Evolutionary conservation across 768 basidiomycete species (phyloP).

Genomic region (Agaricus subrufescens): DNA sequence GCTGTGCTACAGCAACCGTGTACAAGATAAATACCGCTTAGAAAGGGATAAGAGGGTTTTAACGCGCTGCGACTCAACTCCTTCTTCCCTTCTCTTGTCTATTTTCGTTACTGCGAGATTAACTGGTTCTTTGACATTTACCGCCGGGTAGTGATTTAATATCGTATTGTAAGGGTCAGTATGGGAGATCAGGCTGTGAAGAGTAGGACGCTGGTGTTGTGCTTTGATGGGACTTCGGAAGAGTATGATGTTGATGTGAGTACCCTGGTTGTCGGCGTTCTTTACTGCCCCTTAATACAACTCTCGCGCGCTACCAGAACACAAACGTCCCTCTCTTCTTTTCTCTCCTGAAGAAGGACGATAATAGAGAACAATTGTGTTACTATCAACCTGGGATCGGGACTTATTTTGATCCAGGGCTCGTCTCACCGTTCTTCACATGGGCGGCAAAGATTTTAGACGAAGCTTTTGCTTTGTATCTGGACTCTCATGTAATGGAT

Average conservation of each 20-base stretch:
- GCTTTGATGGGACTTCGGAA: slow-evolving; percentile 65
- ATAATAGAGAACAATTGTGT: slow-evolving; percentile 48
- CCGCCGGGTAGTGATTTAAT: too few species aligned
- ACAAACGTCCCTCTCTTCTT: slow-evolving; percentile 73
- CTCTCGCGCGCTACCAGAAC: slow-evolving; percentile 29
- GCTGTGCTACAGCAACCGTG: too few species aligned
- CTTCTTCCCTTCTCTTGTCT: too few species aligned
- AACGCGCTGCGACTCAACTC: too few species aligned
- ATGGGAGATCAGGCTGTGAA: not conserved
- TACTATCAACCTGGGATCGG: slow-evolving; percentile 68
- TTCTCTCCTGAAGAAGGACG: slow-evolving; percentile 58
- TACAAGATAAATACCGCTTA: too few species aligned
- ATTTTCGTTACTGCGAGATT: too few species aligned
- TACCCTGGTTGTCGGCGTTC: not conserved
- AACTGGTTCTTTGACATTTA: too few species aligned
- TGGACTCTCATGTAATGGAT: slow-evolving; percentile 66
- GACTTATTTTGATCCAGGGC: slow-evolving; percentile 55
- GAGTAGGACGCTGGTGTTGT: slow-evolving; percentile 51
- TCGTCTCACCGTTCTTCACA: slow-evolving; percentile 56
- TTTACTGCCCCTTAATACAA: not conserved
- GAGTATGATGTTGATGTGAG: slow-evolving; percentile 46
- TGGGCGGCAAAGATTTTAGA: slow-evolving; percentile 62
- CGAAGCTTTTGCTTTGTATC: slow-evolving; percentile 71
- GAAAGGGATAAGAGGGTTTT: too few species aligned
- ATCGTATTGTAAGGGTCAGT: not conserved